These are phyloP conservation scores for Viola odorata DNA, from an alignment of 345 rosid genomes.

Conservation along the genomic window DNA sequence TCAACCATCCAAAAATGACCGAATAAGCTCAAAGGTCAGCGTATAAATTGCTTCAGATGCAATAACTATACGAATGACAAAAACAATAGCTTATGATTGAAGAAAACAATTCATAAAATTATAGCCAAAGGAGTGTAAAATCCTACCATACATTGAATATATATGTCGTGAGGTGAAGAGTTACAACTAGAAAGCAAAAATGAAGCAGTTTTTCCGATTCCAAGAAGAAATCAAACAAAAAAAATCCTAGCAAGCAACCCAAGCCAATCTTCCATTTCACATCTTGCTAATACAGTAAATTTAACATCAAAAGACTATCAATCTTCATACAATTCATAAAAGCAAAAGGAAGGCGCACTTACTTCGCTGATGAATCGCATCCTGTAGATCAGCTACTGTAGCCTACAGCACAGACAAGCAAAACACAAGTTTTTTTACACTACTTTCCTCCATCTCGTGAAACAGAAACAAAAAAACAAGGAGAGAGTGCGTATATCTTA, in stretches of 20 bases:
- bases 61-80: neutral
- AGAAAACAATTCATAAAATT: no score
- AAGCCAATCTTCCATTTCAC: no score
- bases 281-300: neutral
- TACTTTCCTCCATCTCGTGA: conserved; percentile 7
- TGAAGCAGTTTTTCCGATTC: no score
- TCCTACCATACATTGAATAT: no score
- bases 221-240: no score
- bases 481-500: neutral
- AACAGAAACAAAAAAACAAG: neutral
- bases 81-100: no score
- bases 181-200: no score
- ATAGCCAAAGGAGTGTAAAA: no score
- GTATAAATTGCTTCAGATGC: conserved; percentile 11
- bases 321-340: neutral
- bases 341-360: conserved; percentile 12
- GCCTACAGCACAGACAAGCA: conserved; percentile 42
- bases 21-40: no score
- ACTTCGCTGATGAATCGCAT: conserved; percentile 81
- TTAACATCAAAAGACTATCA: neutral
- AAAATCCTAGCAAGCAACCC: no score
- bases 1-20: no score
- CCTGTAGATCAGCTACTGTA: conserved; percentile 87
- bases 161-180: no score
- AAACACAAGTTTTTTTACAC: neutral